phyloP scores from a whole-genome alignment of 768 basidiomycete genomes.

The Hydnomerulius pinastri region DNA sequence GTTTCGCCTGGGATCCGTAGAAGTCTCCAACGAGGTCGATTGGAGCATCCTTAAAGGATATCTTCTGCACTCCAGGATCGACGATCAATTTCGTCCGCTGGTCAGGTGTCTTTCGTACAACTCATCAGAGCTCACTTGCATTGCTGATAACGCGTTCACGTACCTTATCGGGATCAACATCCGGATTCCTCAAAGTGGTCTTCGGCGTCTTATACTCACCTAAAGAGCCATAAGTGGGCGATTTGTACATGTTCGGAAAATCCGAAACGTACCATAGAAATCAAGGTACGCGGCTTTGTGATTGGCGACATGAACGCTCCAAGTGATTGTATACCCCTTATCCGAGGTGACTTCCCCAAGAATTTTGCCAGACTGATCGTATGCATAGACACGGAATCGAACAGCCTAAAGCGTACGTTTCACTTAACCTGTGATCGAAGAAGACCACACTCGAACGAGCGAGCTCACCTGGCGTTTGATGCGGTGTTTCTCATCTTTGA shows the following conservation, averaged over 20 bases:
- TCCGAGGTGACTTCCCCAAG: slow-evolving; percentile 31
- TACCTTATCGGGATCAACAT: background rate
- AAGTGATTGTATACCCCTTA: slow-evolving; percentile 23
- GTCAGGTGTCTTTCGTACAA: background rate
- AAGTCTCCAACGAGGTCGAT: background rate
- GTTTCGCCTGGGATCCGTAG: background rate
- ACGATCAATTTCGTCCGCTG: slow-evolving; percentile 1
- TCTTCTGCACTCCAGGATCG: background rate
- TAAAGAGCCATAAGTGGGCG: background rate
- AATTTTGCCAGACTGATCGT: slow-evolving; percentile 21
- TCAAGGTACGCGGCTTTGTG: slow-evolving; percentile 26
- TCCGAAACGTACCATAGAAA: slow-evolving; percentile 22
- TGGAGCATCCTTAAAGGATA: background rate
- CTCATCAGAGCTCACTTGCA: background rate
- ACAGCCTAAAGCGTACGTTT: slow-evolving; percentile 26
- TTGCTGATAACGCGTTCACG: background rate
- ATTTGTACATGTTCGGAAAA: background rate
- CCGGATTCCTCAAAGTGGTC: slow-evolving; percentile 5
- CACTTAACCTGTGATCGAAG: background rate
- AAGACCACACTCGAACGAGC: background rate
- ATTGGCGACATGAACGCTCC: slow-evolving; percentile 38
- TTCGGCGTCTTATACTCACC: background rate
- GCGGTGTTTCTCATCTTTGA: slow-evolving; percentile 21
- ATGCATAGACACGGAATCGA: slow-evolving; percentile 36
- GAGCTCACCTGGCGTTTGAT: slow-evolving; percentile 33